Evolutionary conservation across 495 filamentous ascomycete species (phyloP), one percentile per base, ranked within the genome.

Genomic region (Endocarpon pusillum): DNA sequence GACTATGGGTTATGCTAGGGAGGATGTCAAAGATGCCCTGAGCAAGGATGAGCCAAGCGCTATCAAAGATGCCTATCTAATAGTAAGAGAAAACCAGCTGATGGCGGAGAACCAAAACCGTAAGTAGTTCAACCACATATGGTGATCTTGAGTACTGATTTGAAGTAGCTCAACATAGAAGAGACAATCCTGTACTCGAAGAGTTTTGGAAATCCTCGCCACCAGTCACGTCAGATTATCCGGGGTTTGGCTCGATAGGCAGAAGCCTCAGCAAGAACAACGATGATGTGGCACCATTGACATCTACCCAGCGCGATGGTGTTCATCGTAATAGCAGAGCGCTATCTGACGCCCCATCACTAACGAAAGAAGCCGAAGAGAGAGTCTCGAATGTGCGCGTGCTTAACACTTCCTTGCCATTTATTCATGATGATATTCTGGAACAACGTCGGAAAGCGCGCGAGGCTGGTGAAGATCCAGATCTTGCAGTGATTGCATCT

Each of bases 21-120:
- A 85, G 22, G 89, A 97, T 58, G 89, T 97, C 23, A 78, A 92
- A 51, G 87, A 94, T 48, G 87, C 89, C 21, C 61, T 97, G 34
- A 74, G 76, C 40, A 81, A 81, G 35, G 73, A 92, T 31, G 89
- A 97, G 48, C 87, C 89, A 23, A 94, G 82, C 39, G 85, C 91
- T 10, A 93, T 97, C 59, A 97, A 97, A 52, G 89, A 97, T 63
- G 89, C 89, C 10, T 97, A 96, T 54, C 74, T 92, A 55, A 96
- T 97, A 46, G 83, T 96, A 20, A 72, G 86, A 32, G 89, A 97
- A 57, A 96, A 97, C 53, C 85, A 94, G 52, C 70, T 97, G 48
- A 96, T 94, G 91, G 81, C 83, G 47, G 77, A 73, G 21, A 92
- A 83, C 53, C 85, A 85, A 92, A 42, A 58, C 8, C 23, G 8